These are phyloP conservation scores for Jimgerdemannia flammicorona DNA, from an alignment of 192 early-diverging fungal species.

Conservation along the genomic window DNA sequence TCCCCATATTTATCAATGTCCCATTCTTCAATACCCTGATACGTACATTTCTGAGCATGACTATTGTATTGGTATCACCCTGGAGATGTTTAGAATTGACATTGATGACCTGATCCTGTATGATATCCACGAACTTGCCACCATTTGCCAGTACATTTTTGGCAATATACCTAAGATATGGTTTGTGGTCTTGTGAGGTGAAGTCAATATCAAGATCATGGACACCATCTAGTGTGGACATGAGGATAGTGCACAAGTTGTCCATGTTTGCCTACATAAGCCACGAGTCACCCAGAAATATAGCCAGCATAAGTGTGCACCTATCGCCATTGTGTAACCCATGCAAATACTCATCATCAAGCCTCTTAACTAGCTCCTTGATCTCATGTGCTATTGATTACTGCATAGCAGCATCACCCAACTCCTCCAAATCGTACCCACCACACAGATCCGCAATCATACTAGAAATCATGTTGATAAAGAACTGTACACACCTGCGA, in stretches of 20 bases:
- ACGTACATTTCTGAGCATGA: constrained; percentile 50
- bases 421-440: constrained; percentile 27
- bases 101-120: constrained; percentile 46
- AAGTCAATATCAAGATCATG: constrained; percentile 50
- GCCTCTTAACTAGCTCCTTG: constrained; percentile 33
- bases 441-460: constrained; percentile 40
- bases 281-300: constrained; percentile 51
- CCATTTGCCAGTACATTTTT: constrained; percentile 50
- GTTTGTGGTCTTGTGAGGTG: constrained; percentile 54
- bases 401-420: constrained; percentile 31
- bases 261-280: constrained; percentile 53
- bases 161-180: constrained; percentile 50
- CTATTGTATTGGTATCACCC: constrained; percentile 39
- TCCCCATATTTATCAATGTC: constrained; percentile 51
- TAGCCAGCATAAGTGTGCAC: constrained; percentile 48
- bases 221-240: constrained; percentile 18
- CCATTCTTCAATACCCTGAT: constrained; percentile 28
- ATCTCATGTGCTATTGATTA: constrained; percentile 36
- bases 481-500: constrained; percentile 46
- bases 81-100: constrained; percentile 42
- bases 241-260: constrained; percentile 50
- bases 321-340: constrained; percentile 40
- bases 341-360: constrained; percentile 52
- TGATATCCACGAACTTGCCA: constrained; percentile 54
- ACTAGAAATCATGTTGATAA: constrained; percentile 38